phyloP scores from a whole-genome alignment of 2,329 filamentous ascomycete species.

The Pseudocercospora vitis region DNA sequence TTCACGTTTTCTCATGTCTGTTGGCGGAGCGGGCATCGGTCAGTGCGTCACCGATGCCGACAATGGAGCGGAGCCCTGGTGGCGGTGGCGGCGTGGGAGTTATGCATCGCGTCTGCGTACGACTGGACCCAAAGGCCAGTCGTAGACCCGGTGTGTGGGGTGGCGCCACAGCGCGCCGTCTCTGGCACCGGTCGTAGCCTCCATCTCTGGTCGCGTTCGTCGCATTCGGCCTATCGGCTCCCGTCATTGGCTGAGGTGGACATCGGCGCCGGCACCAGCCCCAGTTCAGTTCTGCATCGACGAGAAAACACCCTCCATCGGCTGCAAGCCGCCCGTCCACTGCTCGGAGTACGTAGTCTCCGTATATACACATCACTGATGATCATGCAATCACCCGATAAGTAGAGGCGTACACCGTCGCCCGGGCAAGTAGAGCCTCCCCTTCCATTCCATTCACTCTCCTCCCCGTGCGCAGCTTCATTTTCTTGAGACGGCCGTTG shows the following conservation, averaged over 20 bases:
- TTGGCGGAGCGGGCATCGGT: no score
- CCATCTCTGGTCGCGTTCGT: constrained; percentile 5
- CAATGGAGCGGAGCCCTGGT: background rate
- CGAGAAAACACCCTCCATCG: background rate
- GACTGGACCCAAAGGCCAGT: background rate
- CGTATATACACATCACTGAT: constrained; percentile 4
- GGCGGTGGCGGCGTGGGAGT: background rate
- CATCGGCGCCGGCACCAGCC: constrained; percentile 1
- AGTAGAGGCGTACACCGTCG: constrained; percentile 1
- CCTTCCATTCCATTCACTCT: background rate
- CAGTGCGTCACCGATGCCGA: no score
- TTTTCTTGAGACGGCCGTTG: background rate
- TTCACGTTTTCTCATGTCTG: no score
- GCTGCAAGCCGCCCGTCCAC: constrained; percentile 1
- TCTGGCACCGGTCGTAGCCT: background rate
- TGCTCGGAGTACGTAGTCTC: constrained; percentile 5
- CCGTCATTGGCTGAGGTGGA: background rate
- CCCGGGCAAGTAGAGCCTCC: constrained; percentile 5
- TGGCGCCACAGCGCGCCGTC: background rate
- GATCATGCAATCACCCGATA: constrained; percentile 3
- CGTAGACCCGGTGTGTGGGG: background rate
- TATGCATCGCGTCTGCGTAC: no score
- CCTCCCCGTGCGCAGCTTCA: background rate
- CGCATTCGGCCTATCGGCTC: constrained; percentile 1
- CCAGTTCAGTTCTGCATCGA: no score